A percentile compares a stretch with the other conserved stretches of the same genome.
phyloP scores from a whole-genome alignment of 2,329 filamentous ascomycete species.

The Aureobasidium lini region DNA sequence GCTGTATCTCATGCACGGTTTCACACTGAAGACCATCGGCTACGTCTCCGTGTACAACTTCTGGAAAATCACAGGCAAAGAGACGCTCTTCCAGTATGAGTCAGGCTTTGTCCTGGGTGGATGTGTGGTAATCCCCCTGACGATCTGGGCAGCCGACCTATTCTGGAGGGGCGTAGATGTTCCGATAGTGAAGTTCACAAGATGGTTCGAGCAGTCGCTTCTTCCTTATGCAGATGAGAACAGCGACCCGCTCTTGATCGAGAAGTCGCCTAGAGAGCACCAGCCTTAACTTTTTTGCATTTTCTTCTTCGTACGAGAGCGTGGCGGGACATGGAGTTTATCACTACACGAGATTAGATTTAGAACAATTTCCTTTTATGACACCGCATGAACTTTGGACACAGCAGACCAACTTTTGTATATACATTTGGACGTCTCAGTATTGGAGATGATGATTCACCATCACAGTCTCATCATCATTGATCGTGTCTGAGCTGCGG shows the following conservation, averaged over 20 bases:
- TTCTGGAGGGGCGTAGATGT: conserved; percentile 51
- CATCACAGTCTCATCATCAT: too few relatives aligned
- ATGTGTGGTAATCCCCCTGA: conserved; percentile 42
- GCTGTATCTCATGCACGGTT: conserved; percentile 54
- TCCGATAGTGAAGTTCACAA: conserved; percentile 49
- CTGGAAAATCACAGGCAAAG: conserved; percentile 41
- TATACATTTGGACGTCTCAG: not conserved
- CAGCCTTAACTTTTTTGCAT: not conserved
- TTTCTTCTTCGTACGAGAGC: not conserved
- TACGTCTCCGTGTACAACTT: conserved; percentile 44
- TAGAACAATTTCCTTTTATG: not conserved
- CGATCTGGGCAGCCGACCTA: conserved; percentile 49
- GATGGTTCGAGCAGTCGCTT: conserved; percentile 42
- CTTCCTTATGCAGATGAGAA: not conserved
- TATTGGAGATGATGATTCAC: not conserved
- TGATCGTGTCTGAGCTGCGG: too few relatives aligned
- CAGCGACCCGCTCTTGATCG: not conserved
- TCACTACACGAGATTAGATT: not conserved
- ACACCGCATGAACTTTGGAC: not conserved
- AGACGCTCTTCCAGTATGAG: conserved; percentile 38
- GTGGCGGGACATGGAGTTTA: not conserved
- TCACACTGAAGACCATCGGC: conserved; percentile 46
- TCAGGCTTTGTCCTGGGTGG: conserved; percentile 42
- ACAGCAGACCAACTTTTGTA: conserved; percentile 1
- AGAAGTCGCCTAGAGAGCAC: conserved; percentile 5